Evolutionary conservation across 2,329 filamentous ascomycete genomes (phyloP).

Genomic region (Phyllosticta capitalensis): DNA sequence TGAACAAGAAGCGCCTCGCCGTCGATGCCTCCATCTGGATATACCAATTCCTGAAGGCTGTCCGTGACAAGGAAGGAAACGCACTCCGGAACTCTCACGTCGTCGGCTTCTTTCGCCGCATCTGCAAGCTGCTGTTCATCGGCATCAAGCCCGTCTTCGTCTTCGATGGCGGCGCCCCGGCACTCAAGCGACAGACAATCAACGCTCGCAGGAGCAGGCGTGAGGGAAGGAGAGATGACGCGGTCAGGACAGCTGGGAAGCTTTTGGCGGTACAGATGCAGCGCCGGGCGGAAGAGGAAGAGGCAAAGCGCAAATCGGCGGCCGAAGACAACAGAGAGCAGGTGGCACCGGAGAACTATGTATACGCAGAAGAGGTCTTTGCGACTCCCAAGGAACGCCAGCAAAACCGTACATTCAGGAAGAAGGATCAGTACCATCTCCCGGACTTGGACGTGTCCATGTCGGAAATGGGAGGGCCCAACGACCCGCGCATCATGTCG

Average conservation of each 20-base stretch:
- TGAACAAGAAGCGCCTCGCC: constrained; percentile 91
- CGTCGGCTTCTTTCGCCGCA: constrained; percentile 94
- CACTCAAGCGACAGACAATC: constrained; percentile 86
- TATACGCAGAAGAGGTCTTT: constrained; percentile 84
- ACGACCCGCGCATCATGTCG: constrained; percentile 94
- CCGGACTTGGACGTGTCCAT: constrained; percentile 74
- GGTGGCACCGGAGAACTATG: constrained; percentile 59
- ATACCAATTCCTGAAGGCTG: constrained; percentile 97
- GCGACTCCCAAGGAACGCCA: constrained; percentile 69
- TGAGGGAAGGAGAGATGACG: constrained; percentile 89
- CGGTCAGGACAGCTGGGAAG: constrained; percentile 80
- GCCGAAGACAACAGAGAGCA: constrained; percentile 49
- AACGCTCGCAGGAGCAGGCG: constrained; percentile 65
- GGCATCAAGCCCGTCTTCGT: constrained; percentile 96
- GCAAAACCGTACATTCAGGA: constrained; percentile 64
- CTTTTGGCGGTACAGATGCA: constrained; percentile 92
- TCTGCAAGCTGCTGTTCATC: constrained; percentile 95
- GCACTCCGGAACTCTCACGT: constrained; percentile 92
- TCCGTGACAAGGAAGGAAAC: constrained; percentile 96
- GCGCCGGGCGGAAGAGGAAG: constrained; percentile 76
- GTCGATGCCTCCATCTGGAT: constrained; percentile 99
- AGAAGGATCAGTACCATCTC: constrained; percentile 90
- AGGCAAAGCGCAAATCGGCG: constrained; percentile 47
- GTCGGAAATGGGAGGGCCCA: constrained; percentile 75
- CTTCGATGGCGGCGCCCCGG: constrained; percentile 90